phyloP scores from a whole-genome alignment of 2,329 filamentous ascomycete genomes.

The Aureobasidium lini region DNA sequence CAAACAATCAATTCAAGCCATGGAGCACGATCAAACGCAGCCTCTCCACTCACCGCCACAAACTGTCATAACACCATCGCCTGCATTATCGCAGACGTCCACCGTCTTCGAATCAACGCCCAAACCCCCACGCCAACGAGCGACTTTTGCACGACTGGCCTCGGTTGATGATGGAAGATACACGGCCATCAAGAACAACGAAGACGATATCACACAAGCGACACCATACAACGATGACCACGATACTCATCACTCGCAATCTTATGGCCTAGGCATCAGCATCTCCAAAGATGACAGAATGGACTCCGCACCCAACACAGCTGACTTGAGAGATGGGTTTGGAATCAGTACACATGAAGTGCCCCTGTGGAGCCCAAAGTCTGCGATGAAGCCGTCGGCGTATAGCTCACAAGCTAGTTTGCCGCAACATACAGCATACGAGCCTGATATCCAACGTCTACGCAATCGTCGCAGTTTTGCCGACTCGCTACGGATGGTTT shows the following conservation, averaged over 20 bases:
- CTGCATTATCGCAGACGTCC: constrained; percentile 1
- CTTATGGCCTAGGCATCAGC: neutral
- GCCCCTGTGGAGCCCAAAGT: neutral
- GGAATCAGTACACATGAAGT: neutral
- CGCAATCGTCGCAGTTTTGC: constrained; percentile 6
- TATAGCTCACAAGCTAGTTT: neutral
- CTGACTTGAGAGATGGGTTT: neutral
- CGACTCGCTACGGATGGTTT: constrained; percentile 7
- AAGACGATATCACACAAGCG: constrained; percentile 7
- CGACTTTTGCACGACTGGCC: constrained; percentile 11
- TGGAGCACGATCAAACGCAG: neutral
- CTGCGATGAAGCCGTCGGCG: constrained; percentile 8
- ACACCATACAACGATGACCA: neutral
- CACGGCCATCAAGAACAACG: constrained; percentile 5
- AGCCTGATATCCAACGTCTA: neutral
- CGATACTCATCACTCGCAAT: neutral
- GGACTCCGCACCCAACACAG: neutral
- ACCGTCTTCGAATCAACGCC: constrained; percentile 7
- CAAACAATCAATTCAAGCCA: neutral
- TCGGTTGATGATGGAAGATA: constrained; percentile 13
- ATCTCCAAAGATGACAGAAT: neutral
- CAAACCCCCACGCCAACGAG: neutral
- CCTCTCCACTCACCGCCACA: neutral
- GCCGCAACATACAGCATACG: neutral
- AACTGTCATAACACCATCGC: neutral